A percentile compares a stretch with the other conserved stretches of the same genome.
These are phyloP conservation scores for Neodidymelliopsis sp. DNA, from an alignment of 2,329 filamentous ascomycete species.

Conservation along the genomic window DNA sequence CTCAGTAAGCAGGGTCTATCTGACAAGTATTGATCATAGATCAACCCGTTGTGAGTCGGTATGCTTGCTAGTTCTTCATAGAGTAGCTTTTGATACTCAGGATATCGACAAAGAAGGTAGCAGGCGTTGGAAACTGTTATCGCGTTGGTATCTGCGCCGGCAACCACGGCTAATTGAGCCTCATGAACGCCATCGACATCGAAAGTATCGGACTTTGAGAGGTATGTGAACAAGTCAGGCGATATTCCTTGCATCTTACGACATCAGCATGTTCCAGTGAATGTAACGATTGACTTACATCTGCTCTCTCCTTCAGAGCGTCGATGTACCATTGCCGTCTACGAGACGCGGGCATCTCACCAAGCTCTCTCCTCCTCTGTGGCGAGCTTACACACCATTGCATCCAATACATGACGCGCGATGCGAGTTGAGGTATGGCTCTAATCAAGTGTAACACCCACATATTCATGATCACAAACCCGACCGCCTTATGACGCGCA, in stretches of 20 bases:
- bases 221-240: constrained; percentile 24
- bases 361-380: constrained; percentile 5
- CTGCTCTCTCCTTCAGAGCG: constrained; percentile 15
- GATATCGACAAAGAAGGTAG: constrained; percentile 39
- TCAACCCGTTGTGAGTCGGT: constrained; percentile 4
- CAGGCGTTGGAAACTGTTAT: constrained; percentile 61
- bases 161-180: constrained; percentile 35
- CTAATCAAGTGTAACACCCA: constrained; percentile 19
- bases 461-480: constrained; percentile 19
- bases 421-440: constrained; percentile 2
- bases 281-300: constrained; percentile 1
- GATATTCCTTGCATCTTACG: constrained; percentile 6
- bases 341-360: not conserved
- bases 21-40: constrained; percentile 11
- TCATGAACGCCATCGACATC: constrained; percentile 14
- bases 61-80: constrained; percentile 17
- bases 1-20: constrained; percentile 23
- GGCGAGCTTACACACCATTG: constrained; percentile 1
- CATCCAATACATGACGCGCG: not conserved
- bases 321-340: constrained; percentile 15
- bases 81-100: constrained; percentile 33
- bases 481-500: constrained; percentile 8
- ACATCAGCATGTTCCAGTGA: not conserved
- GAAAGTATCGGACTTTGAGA: constrained; percentile 16
- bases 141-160: constrained; percentile 58